phyloP scores from a whole-genome alignment of 2,329 filamentous ascomycete species.

The Aurifilum marmelostoma region DNA sequence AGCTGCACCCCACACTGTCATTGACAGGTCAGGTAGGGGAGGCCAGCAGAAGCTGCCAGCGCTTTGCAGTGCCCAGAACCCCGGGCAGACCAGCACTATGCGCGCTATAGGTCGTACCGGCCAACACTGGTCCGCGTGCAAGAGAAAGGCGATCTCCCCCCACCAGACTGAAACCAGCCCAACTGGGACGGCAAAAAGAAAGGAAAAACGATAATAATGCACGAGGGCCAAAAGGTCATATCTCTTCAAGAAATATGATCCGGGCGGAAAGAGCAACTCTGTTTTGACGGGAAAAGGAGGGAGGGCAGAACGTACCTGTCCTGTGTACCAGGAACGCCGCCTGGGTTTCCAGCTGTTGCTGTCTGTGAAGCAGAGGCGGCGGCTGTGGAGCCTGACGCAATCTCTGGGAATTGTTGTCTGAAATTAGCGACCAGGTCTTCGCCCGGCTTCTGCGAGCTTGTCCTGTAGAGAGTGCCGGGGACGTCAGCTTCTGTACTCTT shows the following conservation, averaged over 20 bases:
- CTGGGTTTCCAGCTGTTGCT: slow-evolving; percentile 39
- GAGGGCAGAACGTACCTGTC: slow-evolving; percentile 37
- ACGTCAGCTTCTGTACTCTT: slow-evolving; percentile 15
- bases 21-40: background rate
- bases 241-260: background rate
- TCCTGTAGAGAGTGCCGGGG: slow-evolving; percentile 49
- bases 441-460: slow-evolving; percentile 81
- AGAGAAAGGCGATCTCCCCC: background rate
- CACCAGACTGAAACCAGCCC: slow-evolving; percentile 17
- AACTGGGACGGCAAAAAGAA: slow-evolving; percentile 1
- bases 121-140: slow-evolving; percentile 14
- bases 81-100: background rate
- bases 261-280: background rate
- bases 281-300: background rate
- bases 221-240: background rate
- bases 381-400: slow-evolving; percentile 53
- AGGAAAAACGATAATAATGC: no score
- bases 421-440: slow-evolving; percentile 85
- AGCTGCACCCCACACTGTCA: background rate
- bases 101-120: background rate
- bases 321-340: slow-evolving; percentile 35
- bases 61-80: background rate
- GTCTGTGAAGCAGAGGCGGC: slow-evolving; percentile 44
- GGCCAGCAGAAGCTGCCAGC: background rate
- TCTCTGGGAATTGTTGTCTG: slow-evolving; percentile 79